These are phyloP conservation scores for Leccinum barrowsii DNA, from an alignment of 768 basidiomycete genomes.

Conservation along the genomic window DNA sequence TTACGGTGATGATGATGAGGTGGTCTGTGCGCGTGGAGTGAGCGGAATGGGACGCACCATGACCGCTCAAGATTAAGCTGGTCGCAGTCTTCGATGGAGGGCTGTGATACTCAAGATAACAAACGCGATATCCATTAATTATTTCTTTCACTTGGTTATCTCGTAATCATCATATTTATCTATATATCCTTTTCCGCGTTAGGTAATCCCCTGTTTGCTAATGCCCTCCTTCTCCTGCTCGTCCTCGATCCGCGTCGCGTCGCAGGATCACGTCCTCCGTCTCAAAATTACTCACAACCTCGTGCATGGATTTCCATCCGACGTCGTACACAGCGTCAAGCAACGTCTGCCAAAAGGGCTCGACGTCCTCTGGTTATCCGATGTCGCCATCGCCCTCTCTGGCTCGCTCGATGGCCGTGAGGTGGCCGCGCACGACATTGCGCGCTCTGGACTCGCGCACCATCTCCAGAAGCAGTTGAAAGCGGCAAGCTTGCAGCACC, in stretches of 20 bases:
- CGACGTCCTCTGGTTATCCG: slow-evolving; percentile 26
- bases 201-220: not conserved
- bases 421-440: slow-evolving; percentile 39
- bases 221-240: slow-evolving; percentile 33
- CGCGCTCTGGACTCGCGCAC: slow-evolving; percentile 45
- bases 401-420: slow-evolving; percentile 47
- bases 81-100: slow-evolving; percentile 10
- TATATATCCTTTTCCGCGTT: slow-evolving; percentile 3
- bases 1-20: slow-evolving; percentile 4
- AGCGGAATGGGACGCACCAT: slow-evolving; percentile 27
- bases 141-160: slow-evolving; percentile 26
- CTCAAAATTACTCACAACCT: slow-evolving; percentile 48
- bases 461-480: slow-evolving; percentile 51
- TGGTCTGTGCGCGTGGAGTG: not conserved
- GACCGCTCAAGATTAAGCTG: slow-evolving; percentile 24
- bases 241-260: slow-evolving; percentile 40
- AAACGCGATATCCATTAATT: not conserved
- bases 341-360: slow-evolving; percentile 36
- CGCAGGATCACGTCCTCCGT: slow-evolving; percentile 41
- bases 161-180: slow-evolving; percentile 18
- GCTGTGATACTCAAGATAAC: slow-evolving; percentile 31
- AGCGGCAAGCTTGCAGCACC: slow-evolving; percentile 34
- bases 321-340: slow-evolving; percentile 29
- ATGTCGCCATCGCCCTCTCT: slow-evolving; percentile 50
- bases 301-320: slow-evolving; percentile 31